These are phyloP conservation scores for Penicillium bovifimosum DNA, from an alignment of 495 filamentous ascomycete species.

Conservation along the genomic window DNA sequence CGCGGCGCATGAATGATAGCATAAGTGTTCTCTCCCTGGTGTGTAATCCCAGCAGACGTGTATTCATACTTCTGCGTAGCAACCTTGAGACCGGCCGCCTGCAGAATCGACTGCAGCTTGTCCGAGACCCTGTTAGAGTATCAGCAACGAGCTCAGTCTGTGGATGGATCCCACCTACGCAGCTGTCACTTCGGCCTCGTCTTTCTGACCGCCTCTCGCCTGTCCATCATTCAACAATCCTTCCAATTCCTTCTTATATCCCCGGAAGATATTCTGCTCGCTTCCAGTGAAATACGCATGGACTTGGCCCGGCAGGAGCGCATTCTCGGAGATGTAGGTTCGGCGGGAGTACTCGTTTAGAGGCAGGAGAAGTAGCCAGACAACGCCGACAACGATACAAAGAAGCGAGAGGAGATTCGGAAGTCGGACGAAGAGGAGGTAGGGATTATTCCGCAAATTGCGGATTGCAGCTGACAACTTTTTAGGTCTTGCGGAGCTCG, in stretches of 20 bases:
- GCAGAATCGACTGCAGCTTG: conserved; percentile 67
- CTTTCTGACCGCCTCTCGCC: conserved; percentile 10
- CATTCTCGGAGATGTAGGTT: conserved; percentile 98
- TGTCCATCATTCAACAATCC: conserved; percentile 26
- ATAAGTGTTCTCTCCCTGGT: conserved; percentile 86
- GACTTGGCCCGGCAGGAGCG: conserved; percentile 89
- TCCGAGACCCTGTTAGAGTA: conserved; percentile 50
- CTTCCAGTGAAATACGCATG: conserved; percentile 96
- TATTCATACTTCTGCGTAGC: conserved; percentile 83
- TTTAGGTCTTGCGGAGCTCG: conserved; percentile 9
- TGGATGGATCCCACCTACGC: conserved; percentile 28
- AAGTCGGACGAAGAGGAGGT: conserved; percentile 36
- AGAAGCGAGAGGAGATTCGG: conserved; percentile 61
- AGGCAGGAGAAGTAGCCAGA: conserved; percentile 89
- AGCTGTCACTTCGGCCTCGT: conserved; percentile 37
- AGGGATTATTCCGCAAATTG: conserved; percentile 41
- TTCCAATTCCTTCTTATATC: conserved; percentile 80
- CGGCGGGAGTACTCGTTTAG: conserved; percentile 84
- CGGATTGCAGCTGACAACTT: conserved; percentile 35
- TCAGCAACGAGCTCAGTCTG: conserved; percentile 6
- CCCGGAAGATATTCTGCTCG: conserved; percentile 91
- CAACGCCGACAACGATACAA: conserved; percentile 83
- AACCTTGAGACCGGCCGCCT: conserved; percentile 73
- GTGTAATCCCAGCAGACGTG: conserved; percentile 62
- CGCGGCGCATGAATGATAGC: conserved; percentile 91